Base-by-base conservation (phyloP, 2,329 filamentous ascomycete genomes). In the Diaporthe destruens region DNA sequence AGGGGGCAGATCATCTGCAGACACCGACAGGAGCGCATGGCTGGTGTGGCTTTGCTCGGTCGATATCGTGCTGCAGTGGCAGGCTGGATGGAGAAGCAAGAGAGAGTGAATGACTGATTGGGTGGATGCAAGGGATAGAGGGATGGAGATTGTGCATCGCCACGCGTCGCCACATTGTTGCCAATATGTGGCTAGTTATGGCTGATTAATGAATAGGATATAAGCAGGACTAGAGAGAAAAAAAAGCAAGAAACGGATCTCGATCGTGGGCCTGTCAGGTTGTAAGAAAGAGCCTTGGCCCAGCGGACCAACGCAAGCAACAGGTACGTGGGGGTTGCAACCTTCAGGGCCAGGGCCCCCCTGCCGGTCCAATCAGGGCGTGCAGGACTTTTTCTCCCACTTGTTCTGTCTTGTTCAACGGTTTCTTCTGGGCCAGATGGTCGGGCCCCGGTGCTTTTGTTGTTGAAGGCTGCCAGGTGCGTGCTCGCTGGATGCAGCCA, bases 161-260 rank as follows among this genome's bases (percentile, higher is more conserved):
- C 61, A 65, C 44, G 8, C 44, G 36, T 34, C 11, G 29, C 61
- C 44, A 18, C 56, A 61, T 29, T 23, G 29, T 29, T 61, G 11
- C 36, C 36, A 61, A 65, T 18, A 34, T 65, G 61, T 65, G 61
- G 61, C 54, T 56, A 25, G 9, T 23, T 34, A 34, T 34, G 54
- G 18, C 56, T 59, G 56, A 59, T 59, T 56, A 34, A 56, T 57
- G 18, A 34, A 56, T 39, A 6, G 18, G 16, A 20, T n/a, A 20
- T 23, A 0, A 2, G 14, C 47, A n/a, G 47, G 25, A n/a, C 39
- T 6, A 18, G 14, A 42, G 16, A 18, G 36, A 56, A 34, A 36
- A 47, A 61, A 47, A 25, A 53, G 11, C 53, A 66, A 66, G 5
- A 53, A 66, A 34, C 39, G 61, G 61, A 66, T 66, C 61, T 66